Base-by-base conservation (phyloP, 2,329 filamentous ascomycete genomes). In the Colletotrichum sp. region DNA sequence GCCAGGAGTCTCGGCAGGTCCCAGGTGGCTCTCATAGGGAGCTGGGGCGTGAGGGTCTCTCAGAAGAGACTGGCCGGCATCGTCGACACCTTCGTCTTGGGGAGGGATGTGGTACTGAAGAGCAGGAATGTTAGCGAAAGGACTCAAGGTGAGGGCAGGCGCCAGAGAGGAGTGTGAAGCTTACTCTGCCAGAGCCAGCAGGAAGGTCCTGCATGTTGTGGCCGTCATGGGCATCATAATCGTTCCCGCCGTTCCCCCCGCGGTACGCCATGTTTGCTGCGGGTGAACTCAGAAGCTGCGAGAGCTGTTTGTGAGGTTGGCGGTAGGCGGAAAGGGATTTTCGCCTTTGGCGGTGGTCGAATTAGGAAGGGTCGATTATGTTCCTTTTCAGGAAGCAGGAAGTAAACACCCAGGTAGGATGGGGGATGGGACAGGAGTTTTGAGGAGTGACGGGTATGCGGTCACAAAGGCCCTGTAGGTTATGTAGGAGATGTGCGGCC, bases 141-240 rank as follows among this genome's bases (percentile, higher is more conserved):
- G 21, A 30, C 12, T n/a, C 34, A 18, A 44, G 59, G 64, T 63
- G 55, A 65, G 62, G 57, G 39, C 16, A 69, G 9, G 26, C 30
- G 71, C 69, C 76, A 73, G 78, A 74, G 34, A 60, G 26, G 66
- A 77, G 66, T 69, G 36, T 67, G 52, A 69, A 79, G 87, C 92
- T 87, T 89, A 95, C 94, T 82, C 88, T 89, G 81, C 87, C 88
- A 63, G 69, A 57, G 30, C 89, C 89, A 75, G 89, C 84, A 77
- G 91, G 90, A 39, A 95, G 88, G 82, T 95, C 93, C 82, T 94
- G 92, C 81, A 95, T 85, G 75, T 89, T 90, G 83, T 95, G 93
- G 80, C 91, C 90, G 79, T 60, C 57, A 60, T 60, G 57, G 57
- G 91, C 90, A 72, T 91, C 88, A 79, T 92, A 93, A 16, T 71